Percentiles rank a stretch among this genome's conserved stretches.
Conservation (phyloP, 768 basidiomycete genomes). For the Asterophora lycoperdoides region DNA sequence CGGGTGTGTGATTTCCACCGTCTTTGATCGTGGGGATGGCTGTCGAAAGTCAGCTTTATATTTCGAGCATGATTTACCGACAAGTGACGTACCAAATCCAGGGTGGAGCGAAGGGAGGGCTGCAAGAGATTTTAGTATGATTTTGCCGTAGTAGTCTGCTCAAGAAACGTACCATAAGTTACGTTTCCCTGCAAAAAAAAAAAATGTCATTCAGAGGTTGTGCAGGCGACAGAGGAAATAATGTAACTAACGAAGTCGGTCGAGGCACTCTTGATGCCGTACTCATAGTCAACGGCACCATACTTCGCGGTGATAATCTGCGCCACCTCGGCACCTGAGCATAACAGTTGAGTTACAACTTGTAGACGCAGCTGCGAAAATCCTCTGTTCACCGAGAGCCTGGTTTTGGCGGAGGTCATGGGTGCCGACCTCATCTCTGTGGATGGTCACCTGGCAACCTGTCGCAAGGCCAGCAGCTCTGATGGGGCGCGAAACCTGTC, state of each 20-base stretch:
- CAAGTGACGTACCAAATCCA: conserved; percentile 49
- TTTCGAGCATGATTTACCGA: background rate
- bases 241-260: conserved; percentile 70
- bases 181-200: conserved; percentile 55
- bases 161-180: conserved; percentile 53
- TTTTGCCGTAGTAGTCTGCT: background rate
- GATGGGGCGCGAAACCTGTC: background rate
- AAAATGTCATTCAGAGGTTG: background rate
- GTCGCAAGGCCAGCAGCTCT: conserved; percentile 22
- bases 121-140: conserved; percentile 14
- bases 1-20: conserved; percentile 77
- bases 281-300: conserved; percentile 58
- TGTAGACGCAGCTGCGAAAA: background rate
- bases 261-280: conserved; percentile 67
- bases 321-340: conserved; percentile 59
- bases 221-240: background rate
- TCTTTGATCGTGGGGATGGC: conserved; percentile 70
- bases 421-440: conserved; percentile 2
- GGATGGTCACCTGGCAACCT: conserved; percentile 20
- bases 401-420: conserved; percentile 26
- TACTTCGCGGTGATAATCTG: conserved; percentile 57
- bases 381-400: conserved; percentile 36
- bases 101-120: conserved; percentile 70
- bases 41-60: conserved; percentile 18
- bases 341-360: background rate